These are phyloP conservation scores for Lactuca sativa DNA, from an alignment of 129 eudicot genomes.

Conservation along the genomic window DNA sequence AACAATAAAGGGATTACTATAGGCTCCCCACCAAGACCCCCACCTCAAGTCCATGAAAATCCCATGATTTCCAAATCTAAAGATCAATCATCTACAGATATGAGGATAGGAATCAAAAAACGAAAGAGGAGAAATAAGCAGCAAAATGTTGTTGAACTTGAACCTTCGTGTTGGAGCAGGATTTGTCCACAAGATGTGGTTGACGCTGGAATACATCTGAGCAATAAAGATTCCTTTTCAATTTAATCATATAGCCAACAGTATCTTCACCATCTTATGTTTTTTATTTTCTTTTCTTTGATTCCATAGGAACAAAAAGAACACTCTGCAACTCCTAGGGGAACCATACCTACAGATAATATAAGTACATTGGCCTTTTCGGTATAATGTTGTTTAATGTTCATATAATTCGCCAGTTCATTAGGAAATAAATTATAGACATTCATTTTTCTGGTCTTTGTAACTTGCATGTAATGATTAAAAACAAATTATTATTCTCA, in stretches of 20 bases:
- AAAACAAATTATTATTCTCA: slow-evolving; percentile 9
- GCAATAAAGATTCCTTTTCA: background rate
- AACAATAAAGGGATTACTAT: background rate
- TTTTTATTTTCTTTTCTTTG: background rate
- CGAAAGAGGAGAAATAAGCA: background rate
- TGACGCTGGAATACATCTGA: background rate
- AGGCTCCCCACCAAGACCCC: background rate
- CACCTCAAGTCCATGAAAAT: background rate
- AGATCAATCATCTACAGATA: background rate
- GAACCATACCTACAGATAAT: background rate
- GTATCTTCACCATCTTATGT: background rate
- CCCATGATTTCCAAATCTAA: background rate
- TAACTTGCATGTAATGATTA: background rate
- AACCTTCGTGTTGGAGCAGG: background rate
- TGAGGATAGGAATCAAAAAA: background rate
- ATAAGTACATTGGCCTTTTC: background rate
- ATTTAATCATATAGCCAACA: no score
- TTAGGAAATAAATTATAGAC: background rate
- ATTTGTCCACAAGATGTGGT: background rate
- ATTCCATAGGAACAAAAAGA: background rate
- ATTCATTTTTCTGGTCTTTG: background rate
- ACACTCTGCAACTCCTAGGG: background rate
- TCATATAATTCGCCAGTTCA: background rate
- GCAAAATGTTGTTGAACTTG: background rate
- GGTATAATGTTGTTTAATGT: background rate